Conservation (phyloP, 495 filamentous ascomycete species). For the Aspergillus heteromorphus region DNA sequence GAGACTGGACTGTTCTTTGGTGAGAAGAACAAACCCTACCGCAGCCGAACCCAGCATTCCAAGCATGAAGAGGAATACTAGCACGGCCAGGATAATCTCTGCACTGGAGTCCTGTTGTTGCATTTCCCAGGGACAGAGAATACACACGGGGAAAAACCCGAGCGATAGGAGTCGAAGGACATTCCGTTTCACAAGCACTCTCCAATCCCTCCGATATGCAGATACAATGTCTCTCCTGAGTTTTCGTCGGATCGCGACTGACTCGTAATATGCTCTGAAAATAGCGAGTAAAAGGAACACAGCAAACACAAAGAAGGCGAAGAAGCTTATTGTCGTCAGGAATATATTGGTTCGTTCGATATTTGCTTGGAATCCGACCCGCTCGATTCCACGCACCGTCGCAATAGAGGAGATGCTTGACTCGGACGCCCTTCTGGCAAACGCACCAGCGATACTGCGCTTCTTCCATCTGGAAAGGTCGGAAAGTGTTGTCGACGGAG, state of each 20-base stretch:
- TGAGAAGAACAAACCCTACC: slow-evolving; percentile 78
- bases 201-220: slow-evolving; percentile 59
- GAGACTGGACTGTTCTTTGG: slow-evolving; percentile 72
- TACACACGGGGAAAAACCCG: slow-evolving; percentile 84
- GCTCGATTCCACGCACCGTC: slow-evolving; percentile 70
- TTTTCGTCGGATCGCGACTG: slow-evolving; percentile 59
- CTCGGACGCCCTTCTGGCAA: slow-evolving; percentile 39
- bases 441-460: slow-evolving; percentile 38
- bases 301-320: slow-evolving; percentile 67
- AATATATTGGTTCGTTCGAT: slow-evolving; percentile 94
- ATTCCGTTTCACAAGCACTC: slow-evolving; percentile 77
- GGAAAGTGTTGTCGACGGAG: slow-evolving; percentile 72
- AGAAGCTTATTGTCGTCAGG: slow-evolving; percentile 83
- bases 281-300: slow-evolving; percentile 62
- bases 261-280: slow-evolving; percentile 73
- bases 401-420: slow-evolving; percentile 31
- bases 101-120: slow-evolving; percentile 78
- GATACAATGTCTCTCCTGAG: slow-evolving; percentile 62
- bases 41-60: slow-evolving; percentile 73
- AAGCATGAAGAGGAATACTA: slow-evolving; percentile 78
- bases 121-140: slow-evolving; percentile 91
- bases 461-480: slow-evolving; percentile 52
- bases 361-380: slow-evolving; percentile 74
- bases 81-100: slow-evolving; percentile 80
- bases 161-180: slow-evolving; percentile 84